Evolutionary conservation across 768 basidiomycete genomes (phyloP).

Genomic region (Hebeloma cylindrosporum): DNA sequence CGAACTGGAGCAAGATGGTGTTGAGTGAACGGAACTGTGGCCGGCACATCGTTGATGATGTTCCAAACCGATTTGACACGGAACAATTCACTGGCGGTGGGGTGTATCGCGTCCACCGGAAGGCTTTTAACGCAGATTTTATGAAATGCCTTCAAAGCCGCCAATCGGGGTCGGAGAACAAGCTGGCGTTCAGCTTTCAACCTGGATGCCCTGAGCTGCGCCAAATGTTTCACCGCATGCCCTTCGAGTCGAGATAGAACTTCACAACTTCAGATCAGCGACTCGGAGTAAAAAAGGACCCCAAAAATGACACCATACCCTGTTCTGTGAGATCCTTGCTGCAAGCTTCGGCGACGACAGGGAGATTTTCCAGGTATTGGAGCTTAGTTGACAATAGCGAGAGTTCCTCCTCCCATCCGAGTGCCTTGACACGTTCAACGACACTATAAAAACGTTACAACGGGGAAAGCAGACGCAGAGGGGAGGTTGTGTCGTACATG

Average conservation of each 20-base stretch:
- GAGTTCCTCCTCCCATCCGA: conserved; percentile 9
- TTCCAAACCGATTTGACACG: not conserved
- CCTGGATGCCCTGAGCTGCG: not conserved
- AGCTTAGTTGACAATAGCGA: not conserved
- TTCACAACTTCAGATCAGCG: not conserved
- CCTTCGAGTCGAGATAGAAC: no score
- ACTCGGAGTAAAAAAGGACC: not conserved
- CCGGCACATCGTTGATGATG: not conserved
- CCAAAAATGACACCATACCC: no score
- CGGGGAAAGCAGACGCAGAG: not conserved
- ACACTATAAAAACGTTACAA: not conserved
- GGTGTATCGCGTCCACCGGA: conserved; percentile 5
- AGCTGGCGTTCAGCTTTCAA: not conserved
- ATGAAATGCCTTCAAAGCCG: not conserved
- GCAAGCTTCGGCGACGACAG: conserved; percentile 1
- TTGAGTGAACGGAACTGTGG: not conserved
- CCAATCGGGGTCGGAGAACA: not conserved
- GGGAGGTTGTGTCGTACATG: not conserved
- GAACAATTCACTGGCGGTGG: conserved; percentile 5
- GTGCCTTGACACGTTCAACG: not conserved
- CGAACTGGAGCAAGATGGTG: no score
- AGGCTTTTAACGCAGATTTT: not conserved
- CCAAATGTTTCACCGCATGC: no score
- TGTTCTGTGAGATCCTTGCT: conserved; percentile 3
- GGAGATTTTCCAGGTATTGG: not conserved